phyloP scores from a whole-genome alignment of 768 basidiomycete species.

The Serpula lacrymans region DNA sequence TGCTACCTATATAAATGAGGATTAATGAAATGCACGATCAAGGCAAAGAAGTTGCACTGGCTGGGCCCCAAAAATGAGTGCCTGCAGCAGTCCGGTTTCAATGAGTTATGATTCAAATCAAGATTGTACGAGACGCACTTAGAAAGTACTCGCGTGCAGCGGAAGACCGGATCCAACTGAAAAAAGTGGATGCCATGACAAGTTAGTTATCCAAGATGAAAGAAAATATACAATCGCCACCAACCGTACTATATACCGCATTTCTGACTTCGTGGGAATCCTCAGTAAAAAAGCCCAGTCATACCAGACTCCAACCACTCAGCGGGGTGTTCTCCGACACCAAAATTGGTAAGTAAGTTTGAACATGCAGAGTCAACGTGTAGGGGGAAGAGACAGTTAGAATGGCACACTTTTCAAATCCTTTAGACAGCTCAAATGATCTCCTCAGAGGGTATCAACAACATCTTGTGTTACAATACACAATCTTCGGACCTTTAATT shows the following conservation, averaged over 20 bases:
- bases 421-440: too few species aligned
- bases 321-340: constrained; percentile 3
- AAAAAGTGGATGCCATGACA: constrained; percentile 79
- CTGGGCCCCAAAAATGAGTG: constrained; percentile 98
- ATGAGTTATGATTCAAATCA: too few species aligned
- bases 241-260: neutral
- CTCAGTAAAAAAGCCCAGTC: constrained; percentile 1
- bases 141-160: constrained; percentile 93
- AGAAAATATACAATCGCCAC: neutral
- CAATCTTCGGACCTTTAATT: too few species aligned
- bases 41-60: constrained; percentile 40
- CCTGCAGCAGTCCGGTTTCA: too few species aligned
- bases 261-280: neutral
- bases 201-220: constrained; percentile 10
- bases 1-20: constrained; percentile 66
- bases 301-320: too few species aligned
- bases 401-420: too few species aligned
- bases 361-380: too few species aligned
- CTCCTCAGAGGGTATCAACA: neutral
- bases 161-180: constrained; percentile 87
- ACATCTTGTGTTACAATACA: too few species aligned
- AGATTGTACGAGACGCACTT: constrained; percentile 53
- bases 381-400: too few species aligned
- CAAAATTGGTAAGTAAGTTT: neutral
- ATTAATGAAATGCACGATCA: constrained; percentile 5